Base-by-base conservation (phyloP, 306 rosid genomes). In the Dalbergia cultrata region DNA sequence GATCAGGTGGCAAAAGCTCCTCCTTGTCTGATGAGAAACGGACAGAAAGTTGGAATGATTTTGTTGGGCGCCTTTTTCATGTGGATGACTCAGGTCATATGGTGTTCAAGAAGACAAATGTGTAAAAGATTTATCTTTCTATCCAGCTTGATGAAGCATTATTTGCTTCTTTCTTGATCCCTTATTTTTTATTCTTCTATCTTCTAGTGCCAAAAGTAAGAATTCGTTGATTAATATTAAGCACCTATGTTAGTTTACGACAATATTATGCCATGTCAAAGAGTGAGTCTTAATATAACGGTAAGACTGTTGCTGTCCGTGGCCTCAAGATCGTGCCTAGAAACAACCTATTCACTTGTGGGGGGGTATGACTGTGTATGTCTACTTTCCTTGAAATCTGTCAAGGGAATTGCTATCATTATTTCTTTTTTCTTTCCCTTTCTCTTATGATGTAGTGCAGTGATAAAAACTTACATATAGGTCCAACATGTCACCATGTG, bases 11-110 rank as follows among this genome's bases (percentile, higher is more conserved):
- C 66, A 84, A 67, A 43, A 54, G 39, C 22, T 82, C 88, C 2
- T 72, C 78, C n/a, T 59, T 34, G 18, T 71, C 87, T 6, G 13
- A 57, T 21, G 76, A 79, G 58, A 86, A 77, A 57, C 81, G 80
- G 84, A 80, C 80, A 14, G 93, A 88, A 35, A 88, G 90, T 67
- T 95, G 97, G 99, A 90, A 93, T 72, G 90, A 85, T 5, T 93
- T 93, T 45, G 90, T 90, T 3, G 92, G 74, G 65, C 94, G 94
- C 45, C 78, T 89, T 44, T 95, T 95, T 45, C 88, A 93, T 12
- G 87, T 85, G 49, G 92, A 93, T 34, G 96, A 90, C 81, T 86
- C 91, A 9, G 99, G 99, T 82, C 87, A 83, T 41, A 87, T 95
- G 89, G 93, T 91, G 82, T 88, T 91, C 85, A 95, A 90, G 83